Percentiles rank a stretch among this genome's conserved stretches.
Evolutionary conservation across 129 eudicot species (phyloP).

Genomic region (Chrysanthemum seticuspe): DNA sequence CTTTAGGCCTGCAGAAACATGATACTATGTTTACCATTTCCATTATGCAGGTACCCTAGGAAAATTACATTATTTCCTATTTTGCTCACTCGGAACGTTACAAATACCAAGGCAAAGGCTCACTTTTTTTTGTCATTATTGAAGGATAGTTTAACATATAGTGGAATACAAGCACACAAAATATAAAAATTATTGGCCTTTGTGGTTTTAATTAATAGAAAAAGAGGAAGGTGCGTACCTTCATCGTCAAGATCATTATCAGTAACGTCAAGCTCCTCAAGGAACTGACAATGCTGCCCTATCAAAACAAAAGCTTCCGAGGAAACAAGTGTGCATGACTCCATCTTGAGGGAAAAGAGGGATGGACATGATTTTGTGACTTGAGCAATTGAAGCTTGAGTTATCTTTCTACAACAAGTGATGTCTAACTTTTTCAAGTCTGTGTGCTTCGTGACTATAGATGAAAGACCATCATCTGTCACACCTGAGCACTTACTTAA

Average conservation of each 20-base stretch:
- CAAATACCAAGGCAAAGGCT: neutral
- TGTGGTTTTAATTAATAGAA: neutral
- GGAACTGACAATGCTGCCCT: slow-evolving; percentile 69
- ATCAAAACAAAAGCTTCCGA: slow-evolving; percentile 83
- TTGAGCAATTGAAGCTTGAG: slow-evolving; percentile 54
- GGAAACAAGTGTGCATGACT: slow-evolving; percentile 76
- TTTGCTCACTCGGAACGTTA: neutral
- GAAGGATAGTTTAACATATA: slow-evolving; percentile 2
- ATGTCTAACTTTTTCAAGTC: slow-evolving; percentile 75
- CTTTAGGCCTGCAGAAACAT: slow-evolving; percentile 62
- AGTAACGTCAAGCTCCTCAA: slow-evolving; percentile 94
- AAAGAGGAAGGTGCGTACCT: slow-evolving; percentile 41
- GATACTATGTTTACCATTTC: neutral
- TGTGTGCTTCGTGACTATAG: slow-evolving; percentile 61
- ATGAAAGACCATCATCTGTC: slow-evolving; percentile 88
- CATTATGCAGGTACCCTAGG: neutral
- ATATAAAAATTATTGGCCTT: neutral
- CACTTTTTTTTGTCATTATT: neutral
- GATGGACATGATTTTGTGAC: slow-evolving; percentile 74
- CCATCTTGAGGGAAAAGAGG: slow-evolving; percentile 87
- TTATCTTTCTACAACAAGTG: slow-evolving; percentile 93
- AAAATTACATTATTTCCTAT: slow-evolving; percentile 4
- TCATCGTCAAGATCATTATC: slow-evolving; percentile 90
- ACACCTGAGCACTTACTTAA: slow-evolving; percentile 88
- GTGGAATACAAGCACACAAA: neutral